Base-by-base conservation (phyloP, 2,329 filamentous ascomycete genomes). In the Chaetomiaceae sp. region DNA sequence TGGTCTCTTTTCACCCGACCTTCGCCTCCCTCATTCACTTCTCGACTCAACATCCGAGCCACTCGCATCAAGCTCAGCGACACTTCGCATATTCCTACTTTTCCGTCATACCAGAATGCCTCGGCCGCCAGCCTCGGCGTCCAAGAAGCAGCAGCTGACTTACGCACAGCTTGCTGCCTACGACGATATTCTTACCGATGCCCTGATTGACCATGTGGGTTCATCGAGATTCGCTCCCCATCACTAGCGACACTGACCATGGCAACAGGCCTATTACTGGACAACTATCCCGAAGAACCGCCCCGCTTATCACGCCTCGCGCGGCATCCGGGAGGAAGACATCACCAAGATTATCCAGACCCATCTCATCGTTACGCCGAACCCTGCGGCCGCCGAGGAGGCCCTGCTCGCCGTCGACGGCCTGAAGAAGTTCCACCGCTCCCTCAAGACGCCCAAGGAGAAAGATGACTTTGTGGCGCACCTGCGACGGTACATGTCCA, bases 141-240 rank as follows among this genome's bases (percentile, higher is more conserved):
- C 69, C 17, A 81, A 87, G 71, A 87, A 80, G 74, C 84, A 87
- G 67, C 83, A 84, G 58, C 78, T 99, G 64, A 96, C 91, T 7
- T 78, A 97, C 63, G 84, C 86, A 56, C 91, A 95, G 76, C 76
- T 99, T 65, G 87, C 91, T 29, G 87, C 87, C 46, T 97, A 97
- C 75, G 94, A 99, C 73, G 94, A 99, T 71, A 85, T 97, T 60
- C 78, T 95, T 58, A 99, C 94, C 7, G 94, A 99, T 79, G 88
- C 89, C 62, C 83, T 99, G 49, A 85, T 99, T 57, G 94, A 99
- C 72, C 90, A 92, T 74, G 92, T 96, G 80, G 73, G 88, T 80
- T 38, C 47, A 19, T 23, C n/a, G 19, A 6, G 19, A 9, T 1
- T 34, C 11, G 19, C 11, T 6, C 20, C 9, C 11, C 15, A 23